Base-by-base conservation (phyloP, 495 filamentous ascomycete genomes). In the Annulohypoxylon moriforme region DNA sequence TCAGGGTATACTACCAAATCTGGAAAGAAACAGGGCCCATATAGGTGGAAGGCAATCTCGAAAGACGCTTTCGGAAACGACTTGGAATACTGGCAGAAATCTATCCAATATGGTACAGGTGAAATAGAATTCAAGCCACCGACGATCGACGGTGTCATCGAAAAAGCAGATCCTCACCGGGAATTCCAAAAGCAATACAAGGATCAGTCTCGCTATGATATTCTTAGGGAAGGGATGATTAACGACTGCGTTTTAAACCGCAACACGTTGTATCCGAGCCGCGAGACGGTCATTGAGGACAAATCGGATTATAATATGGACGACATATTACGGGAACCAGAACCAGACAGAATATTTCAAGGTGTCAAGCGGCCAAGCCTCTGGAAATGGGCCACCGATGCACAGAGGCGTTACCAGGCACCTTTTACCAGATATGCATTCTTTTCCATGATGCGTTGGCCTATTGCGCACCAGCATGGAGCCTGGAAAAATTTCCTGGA, bases 381-480 rank as follows among this genome's bases (percentile, higher is more conserved):
- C 46, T 78, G 76, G 68, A 73, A 69, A 64, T 78, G 76, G 76
- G 76, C 74, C 59, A 76, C 73, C 33, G 36, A 63, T 34, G 65
- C 47, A 25, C 71, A 78, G 60, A 72, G 76, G 57, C 68, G 64
- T 34, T 78, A 68, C 46, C 76, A 78, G 57, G 74, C 74, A 3
- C 68, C 50, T 13, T 73, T 63, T 44, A 76, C 71, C 9, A 65
- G 76, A 11, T 24, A 18, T 5, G 9, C 52, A 11, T 78, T 66
- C 57, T 78, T 78, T 40, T 61, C 60, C 60, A 74, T 78, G 76
- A 64, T 33, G 57, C 76, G 76, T 38, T 78, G 76, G 76, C 76
- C 76, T 3, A 33, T 65, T 10, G 24, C 40, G 13, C 69, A 64
- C 42, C 70, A 75, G 10, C 40, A 14, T 24, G 33, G 47, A 53